A percentile compares a stretch with the other conserved stretches of the same genome.
These are phyloP conservation scores for Penicillium odoratum DNA, from an alignment of 495 filamentous ascomycete genomes.

Conservation along the genomic window DNA sequence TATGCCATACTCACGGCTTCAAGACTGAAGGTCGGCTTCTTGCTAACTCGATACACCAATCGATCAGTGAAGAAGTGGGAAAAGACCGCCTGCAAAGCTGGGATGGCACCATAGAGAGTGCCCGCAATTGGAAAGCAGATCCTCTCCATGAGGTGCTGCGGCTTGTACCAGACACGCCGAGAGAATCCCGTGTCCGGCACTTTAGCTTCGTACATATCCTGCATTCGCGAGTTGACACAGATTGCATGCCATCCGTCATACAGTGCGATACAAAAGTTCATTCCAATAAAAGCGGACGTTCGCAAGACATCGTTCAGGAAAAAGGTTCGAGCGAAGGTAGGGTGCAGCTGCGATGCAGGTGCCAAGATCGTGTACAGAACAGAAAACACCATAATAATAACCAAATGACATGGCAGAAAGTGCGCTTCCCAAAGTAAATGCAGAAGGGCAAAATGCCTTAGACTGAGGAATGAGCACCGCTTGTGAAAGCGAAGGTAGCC, in stretches of 20 bases:
- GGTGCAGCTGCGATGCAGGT: conserved; percentile 46
- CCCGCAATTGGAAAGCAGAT: conserved; percentile 61
- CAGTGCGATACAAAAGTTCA: conserved; percentile 58
- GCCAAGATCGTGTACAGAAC: conserved; percentile 53
- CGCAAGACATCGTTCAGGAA: conserved; percentile 57
- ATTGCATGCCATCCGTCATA: conserved; percentile 63
- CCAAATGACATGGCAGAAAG: conserved; percentile 64
- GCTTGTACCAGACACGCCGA: conserved; percentile 48
- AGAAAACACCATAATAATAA: conserved; percentile 59
- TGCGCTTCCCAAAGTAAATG: conserved; percentile 69
- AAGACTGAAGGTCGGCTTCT: conserved; percentile 49
- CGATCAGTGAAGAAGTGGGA: conserved; percentile 67
- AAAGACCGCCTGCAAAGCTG: conserved; percentile 61
- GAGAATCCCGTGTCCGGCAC: conserved; percentile 62
- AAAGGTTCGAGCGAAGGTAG: conserved; percentile 53
- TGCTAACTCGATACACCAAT: conserved; percentile 65
- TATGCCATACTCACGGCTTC: conserved; percentile 17
- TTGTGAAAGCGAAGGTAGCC: conserved; percentile 26
- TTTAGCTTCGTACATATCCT: conserved; percentile 63
- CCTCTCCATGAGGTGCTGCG: conserved; percentile 51
- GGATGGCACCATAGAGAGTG: conserved; percentile 61
- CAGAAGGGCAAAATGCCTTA: conserved; percentile 43
- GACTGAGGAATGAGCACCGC: conserved; percentile 28
- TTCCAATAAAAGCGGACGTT: conserved; percentile 55
- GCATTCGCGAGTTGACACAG: conserved; percentile 53